Evolutionary conservation across 2,329 filamentous ascomycete species (phyloP), one percentile per base, ranked within the genome.

Genomic region (Pseudophaeomoniella oleicola): DNA sequence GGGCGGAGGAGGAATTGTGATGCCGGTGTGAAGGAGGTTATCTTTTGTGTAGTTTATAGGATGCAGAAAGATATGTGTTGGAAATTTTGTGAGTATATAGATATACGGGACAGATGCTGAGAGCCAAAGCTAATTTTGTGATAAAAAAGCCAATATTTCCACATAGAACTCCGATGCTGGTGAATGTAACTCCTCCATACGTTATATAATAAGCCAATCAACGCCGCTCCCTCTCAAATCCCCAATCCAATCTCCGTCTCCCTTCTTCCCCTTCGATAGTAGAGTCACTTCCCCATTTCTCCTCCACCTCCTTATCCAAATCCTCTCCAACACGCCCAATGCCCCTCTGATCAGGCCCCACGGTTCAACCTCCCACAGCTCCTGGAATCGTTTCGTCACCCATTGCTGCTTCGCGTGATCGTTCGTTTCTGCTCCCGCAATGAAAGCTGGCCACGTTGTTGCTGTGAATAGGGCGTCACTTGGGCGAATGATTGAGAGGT

Each of bases 381-480:
- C 34, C 17, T 36, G n/a, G 16, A 39, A 33, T 32, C 33, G 3
- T 19, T 2, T 31, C n/a, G 22, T 13, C n/a, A 36, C 18, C 33
- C 18, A 36, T 11, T 30, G 32, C 19, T 36, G 37, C 12, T 19
- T 33, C 33, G 6, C 22, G 17, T 12, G 19, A 31, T 36, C 30
- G 19, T 39, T 39, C 11, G 37, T 59, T 39, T 62, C 59, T 2
- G 56, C 57, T 16, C 59, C 59, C 2, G 59, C 59, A 38, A 62
- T 62, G 41, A 62, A 62, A 2, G 58, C 56, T 2, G 58, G 58
- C 59, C 59, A 62, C 27, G 60, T 57, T 16, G 59, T 54, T 38
- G 59, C 59, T 46, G 61, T 62, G 49, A 62, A 60, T 32, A 62
- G 56, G 11, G 51, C 47, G 19, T 60, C 56, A 1, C 51, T 47